A percentile compares a stretch with the other conserved stretches of the same genome.
Conservation (phyloP, 1,284 basidiomycete species). For the Cystobasidium pallidum region DNA sequence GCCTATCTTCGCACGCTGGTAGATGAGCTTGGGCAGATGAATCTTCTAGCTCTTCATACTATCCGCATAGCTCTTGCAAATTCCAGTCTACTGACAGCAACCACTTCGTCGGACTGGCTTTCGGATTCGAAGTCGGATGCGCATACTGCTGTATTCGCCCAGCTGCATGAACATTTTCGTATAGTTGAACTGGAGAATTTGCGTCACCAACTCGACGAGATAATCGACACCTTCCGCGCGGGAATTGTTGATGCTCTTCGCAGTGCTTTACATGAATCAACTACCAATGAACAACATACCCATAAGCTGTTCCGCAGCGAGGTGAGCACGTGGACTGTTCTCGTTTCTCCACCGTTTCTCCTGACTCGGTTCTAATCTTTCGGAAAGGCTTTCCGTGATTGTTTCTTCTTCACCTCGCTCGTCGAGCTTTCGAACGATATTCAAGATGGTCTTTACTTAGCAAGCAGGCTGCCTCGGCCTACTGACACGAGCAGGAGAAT, state of each 20-base stretch:
- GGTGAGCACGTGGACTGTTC: neutral
- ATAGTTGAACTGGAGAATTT: neutral
- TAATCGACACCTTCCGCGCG: conserved; percentile 2
- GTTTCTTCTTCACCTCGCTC: conserved; percentile 39
- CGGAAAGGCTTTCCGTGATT: conserved; percentile 24
- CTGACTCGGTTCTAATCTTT: neutral
- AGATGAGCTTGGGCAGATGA: conserved; percentile 28
- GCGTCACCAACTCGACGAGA: conserved; percentile 12
- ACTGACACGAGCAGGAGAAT: conserved; percentile 2
- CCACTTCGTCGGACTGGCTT: neutral
- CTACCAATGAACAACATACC: neutral
- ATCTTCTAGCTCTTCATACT: conserved; percentile 9
- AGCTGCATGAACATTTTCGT: neutral
- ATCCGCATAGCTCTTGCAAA: conserved; percentile 13
- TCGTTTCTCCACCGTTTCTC: neutral
- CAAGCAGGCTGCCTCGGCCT: neutral
- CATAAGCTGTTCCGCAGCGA: conserved; percentile 14
- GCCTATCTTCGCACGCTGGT: conserved; percentile 14
- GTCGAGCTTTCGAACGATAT: conserved; percentile 33
- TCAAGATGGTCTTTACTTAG: neutral
- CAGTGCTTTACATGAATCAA: neutral
- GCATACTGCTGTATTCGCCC: too few species aligned
- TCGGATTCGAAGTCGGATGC: neutral
- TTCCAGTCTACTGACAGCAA: neutral
- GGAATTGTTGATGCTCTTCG: conserved; percentile 23